Evolutionary conservation across 1,284 basidiomycete species (phyloP), one percentile per base, ranked within the genome.

Genomic region (Boletus smithii): DNA sequence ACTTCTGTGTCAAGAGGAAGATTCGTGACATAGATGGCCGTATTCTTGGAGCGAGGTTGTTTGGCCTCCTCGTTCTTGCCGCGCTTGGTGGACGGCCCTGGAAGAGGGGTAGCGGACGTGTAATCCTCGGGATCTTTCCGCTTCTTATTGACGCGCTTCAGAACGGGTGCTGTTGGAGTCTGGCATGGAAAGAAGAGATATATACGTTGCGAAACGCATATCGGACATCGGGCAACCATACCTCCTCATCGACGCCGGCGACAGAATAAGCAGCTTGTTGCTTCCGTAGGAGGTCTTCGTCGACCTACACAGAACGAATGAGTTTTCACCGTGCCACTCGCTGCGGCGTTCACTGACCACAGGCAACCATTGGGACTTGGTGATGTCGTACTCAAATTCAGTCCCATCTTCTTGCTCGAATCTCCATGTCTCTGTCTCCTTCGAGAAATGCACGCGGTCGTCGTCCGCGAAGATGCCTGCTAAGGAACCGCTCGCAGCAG

Each of bases 261-360:
- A 97, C 75, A 3, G 91, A 87, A 69, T 97, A 97, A 2, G 91
- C 92, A 4, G 90, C 91, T 70, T 97, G 95, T 65, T 97, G 94
- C 30, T 83, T 83, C 60, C 82, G 83, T 52, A 94, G 63, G 18
- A 88, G 73, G 52, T 90, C 88, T 53, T 94, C 91, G 57, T 91
- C 88, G 29, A 92, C 72, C 91, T 83, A 51, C 18, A 46, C 37
- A 47, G 24, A 36, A 33, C 44, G 30, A 7, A 18, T 49, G 36
- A 58, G 43, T n/a, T 23, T 23, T 22, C 3, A 61, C 4, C 18
- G 8, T 23, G 37, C 0, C 1, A 23, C 11, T 10, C 33, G 49
- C 40, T 46, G 33, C 17, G 34, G 43, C 23, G 44, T 37, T 36
- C 24, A 67, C 86, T 64, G 61, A 97, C 93, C 61, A 94, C 66